Percentiles rank a stretch among this genome's conserved stretches.
These are phyloP conservation scores for Penicillium corylophilum DNA, from an alignment of 2,329 filamentous ascomycete genomes.

Conservation along the genomic window DNA sequence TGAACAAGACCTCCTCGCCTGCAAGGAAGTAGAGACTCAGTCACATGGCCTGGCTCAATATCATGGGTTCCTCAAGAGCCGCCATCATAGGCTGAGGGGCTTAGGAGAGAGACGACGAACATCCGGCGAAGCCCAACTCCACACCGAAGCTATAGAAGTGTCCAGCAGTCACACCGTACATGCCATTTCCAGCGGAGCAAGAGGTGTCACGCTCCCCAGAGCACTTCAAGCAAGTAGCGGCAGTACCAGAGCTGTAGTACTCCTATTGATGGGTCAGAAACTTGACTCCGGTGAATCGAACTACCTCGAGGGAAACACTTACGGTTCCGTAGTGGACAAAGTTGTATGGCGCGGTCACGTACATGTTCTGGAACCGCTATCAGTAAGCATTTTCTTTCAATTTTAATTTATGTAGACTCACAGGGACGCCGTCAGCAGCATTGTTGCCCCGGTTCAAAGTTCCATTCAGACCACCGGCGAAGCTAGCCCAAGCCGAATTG, in stretches of 20 bases:
- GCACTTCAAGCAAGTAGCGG: slow-evolving; percentile 17
- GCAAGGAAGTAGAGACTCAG: not conserved
- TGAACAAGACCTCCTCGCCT: slow-evolving; percentile 1
- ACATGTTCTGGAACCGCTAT: slow-evolving; percentile 26
- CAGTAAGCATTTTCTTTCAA: not conserved
- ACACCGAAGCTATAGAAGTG: slow-evolving; percentile 29
- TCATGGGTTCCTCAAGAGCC: not conserved
- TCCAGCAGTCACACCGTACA: slow-evolving; percentile 22
- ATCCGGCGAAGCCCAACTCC: slow-evolving; percentile 21
- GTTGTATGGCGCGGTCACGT: slow-evolving; percentile 19
- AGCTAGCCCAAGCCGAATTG: slow-evolving; percentile 26
- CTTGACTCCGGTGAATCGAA: not conserved
- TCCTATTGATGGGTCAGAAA: slow-evolving; percentile 14
- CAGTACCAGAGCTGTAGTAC: slow-evolving; percentile 28
- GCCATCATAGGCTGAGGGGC: not conserved
- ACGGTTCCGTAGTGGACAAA: slow-evolving; percentile 30
- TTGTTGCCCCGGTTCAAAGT: slow-evolving; percentile 31
- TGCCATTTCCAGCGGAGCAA: slow-evolving; percentile 31
- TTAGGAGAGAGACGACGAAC: slow-evolving; percentile 1
- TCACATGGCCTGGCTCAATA: not conserved
- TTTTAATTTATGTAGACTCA: slow-evolving; percentile 5
- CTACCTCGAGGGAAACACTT: slow-evolving; percentile 1
- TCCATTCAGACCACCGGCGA: slow-evolving; percentile 23
- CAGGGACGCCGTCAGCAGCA: slow-evolving; percentile 27
- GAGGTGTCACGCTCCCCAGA: slow-evolving; percentile 25